Conservation (phyloP, 257 asterid genomes). For the Ophiorrhiza pumila region DNA sequence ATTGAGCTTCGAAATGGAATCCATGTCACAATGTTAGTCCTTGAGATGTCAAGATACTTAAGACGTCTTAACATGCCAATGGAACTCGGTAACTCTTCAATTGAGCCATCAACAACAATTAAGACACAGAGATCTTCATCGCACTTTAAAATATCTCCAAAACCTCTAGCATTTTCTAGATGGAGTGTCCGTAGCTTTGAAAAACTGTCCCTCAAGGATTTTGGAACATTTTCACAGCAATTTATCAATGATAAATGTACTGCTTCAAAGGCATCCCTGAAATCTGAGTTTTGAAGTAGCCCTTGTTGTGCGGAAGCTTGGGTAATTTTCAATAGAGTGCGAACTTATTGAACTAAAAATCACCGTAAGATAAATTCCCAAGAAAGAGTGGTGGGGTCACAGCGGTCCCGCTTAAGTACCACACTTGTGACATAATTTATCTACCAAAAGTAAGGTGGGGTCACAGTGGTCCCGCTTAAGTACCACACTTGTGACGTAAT, state of each 20-base stretch:
- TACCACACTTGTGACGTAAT: no score
- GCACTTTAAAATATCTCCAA: background rate
- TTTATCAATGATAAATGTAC: conserved; percentile 7
- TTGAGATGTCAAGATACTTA: conserved; percentile 19
- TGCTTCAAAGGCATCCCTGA: background rate
- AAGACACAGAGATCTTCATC: conserved; percentile 18
- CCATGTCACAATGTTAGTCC: background rate
- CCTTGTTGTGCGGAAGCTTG: no score
- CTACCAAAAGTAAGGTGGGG: no score
- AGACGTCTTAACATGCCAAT: conserved; percentile 15
- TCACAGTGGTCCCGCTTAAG: no score
- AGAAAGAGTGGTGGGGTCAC: no score
- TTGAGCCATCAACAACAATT: background rate
- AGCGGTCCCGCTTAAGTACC: no score
- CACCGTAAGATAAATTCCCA: no score
- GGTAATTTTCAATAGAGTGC: no score
- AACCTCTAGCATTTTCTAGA: background rate
- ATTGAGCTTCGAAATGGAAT: conserved; percentile 18
- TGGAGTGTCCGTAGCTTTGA: background rate
- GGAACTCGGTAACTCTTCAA: conserved; percentile 3
- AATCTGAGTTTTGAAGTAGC: background rate
- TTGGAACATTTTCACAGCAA: background rate
- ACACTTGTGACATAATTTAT: no score
- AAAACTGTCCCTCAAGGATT: background rate
- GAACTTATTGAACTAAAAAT: no score